These are phyloP conservation scores for Penicillium concentricum DNA, from an alignment of 2,329 filamentous ascomycete species.

Conservation along the genomic window DNA sequence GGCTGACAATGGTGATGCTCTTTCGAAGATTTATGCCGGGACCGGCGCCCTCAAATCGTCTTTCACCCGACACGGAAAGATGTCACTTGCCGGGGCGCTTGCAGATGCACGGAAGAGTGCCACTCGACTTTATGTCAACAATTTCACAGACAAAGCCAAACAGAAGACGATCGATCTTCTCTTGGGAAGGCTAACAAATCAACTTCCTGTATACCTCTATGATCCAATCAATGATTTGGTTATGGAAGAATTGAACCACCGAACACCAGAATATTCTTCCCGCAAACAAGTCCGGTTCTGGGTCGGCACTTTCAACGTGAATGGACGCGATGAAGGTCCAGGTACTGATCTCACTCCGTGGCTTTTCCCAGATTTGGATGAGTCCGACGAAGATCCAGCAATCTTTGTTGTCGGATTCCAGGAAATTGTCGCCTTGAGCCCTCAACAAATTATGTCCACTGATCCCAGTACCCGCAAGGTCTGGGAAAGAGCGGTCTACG, in stretches of 20 bases:
- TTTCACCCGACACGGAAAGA: slow-evolving; percentile 91
- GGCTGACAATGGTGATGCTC: slow-evolving; percentile 93
- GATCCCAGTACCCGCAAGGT: slow-evolving; percentile 79
- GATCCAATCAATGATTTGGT: slow-evolving; percentile 95
- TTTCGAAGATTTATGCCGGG: slow-evolving; percentile 94
- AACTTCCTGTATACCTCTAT: slow-evolving; percentile 78
- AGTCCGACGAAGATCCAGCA: slow-evolving; percentile 66
- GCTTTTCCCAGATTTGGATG: slow-evolving; percentile 66
- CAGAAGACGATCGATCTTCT: slow-evolving; percentile 96
- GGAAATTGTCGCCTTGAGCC: slow-evolving; percentile 96
- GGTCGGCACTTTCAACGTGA: slow-evolving; percentile 91
- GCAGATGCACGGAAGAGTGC: slow-evolving; percentile 96
- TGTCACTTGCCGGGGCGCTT: slow-evolving; percentile 88
- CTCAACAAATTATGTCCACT: slow-evolving; percentile 98
- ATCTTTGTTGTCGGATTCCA: slow-evolving; percentile 92
- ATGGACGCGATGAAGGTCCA: slow-evolving; percentile 77
- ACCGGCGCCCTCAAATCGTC: slow-evolving; percentile 95
- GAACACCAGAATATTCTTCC: slow-evolving; percentile 69
- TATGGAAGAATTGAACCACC: slow-evolving; percentile 68
- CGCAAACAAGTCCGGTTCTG: slow-evolving; percentile 73
- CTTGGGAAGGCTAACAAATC: slow-evolving; percentile 78
- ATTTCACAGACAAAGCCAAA: slow-evolving; percentile 88
- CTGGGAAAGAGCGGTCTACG: slow-evolving; percentile 82
- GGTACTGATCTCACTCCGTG: slow-evolving; percentile 79
- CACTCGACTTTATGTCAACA: slow-evolving; percentile 93